Conservation (phyloP, 1,139 yeast species). For the Lodderomyces parapsilosis region DNA sequence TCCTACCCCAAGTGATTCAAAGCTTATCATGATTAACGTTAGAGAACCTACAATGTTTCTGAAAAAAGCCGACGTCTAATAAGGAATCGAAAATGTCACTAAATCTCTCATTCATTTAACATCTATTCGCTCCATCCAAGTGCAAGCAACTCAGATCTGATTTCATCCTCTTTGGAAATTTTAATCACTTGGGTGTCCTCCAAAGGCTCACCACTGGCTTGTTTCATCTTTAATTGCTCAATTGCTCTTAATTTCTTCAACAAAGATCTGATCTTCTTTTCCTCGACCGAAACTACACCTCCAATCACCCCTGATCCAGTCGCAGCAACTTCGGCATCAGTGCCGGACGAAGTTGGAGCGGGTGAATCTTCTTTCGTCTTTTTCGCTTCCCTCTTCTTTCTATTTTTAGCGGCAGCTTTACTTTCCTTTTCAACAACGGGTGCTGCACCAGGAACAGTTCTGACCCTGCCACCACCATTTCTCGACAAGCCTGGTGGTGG, state of each 20-base stretch:
- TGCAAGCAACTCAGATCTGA: constrained; percentile 66
- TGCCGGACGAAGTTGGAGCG: constrained; percentile 14
- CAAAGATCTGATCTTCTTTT: constrained; percentile 86
- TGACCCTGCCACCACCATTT: constrained; percentile 25
- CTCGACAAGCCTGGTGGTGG: constrained; percentile 17
- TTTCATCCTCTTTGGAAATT: constrained; percentile 80
- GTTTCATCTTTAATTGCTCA: constrained; percentile 82
- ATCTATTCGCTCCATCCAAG: constrained; percentile 65
- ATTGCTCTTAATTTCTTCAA: constrained; percentile 93
- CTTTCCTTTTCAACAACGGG: constrained; percentile 46
- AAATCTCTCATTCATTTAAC: no score
- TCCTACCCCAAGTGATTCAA: no score
- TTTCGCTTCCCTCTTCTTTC: constrained; percentile 76
- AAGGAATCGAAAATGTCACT: no score
- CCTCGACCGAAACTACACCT: constrained; percentile 71
- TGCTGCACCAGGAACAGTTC: constrained; percentile 45
- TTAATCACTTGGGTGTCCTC: constrained; percentile 93
- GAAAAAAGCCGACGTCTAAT: background rate
- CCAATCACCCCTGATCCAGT: constrained; percentile 43
- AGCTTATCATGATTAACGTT: no score
- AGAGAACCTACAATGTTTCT: background rate
- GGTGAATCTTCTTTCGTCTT: constrained; percentile 32
- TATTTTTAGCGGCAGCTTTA: constrained; percentile 70
- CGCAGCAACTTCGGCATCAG: constrained; percentile 18
- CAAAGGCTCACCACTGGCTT: constrained; percentile 76